These are phyloP conservation scores for Magnaporthiopsis rhizophila DNA, from an alignment of 2,329 filamentous ascomycete species.

Conservation along the genomic window DNA sequence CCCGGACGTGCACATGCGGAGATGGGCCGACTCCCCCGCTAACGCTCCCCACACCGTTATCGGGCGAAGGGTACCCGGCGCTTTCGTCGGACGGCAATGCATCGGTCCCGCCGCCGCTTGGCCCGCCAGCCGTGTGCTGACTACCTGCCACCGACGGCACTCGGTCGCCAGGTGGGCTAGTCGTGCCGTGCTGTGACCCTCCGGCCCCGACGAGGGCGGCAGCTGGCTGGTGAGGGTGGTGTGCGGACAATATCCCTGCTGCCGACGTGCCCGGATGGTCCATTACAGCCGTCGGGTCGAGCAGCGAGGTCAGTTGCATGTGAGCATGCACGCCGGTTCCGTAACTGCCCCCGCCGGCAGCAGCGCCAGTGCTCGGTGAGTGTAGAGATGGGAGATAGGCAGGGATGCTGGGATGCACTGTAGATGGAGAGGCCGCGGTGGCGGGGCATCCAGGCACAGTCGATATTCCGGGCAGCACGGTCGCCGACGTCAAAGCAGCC, in stretches of 20 bases:
- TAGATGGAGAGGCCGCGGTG: background rate
- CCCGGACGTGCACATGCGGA: background rate
- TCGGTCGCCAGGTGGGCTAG: constrained; percentile 6
- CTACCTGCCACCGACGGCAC: background rate
- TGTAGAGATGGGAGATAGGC: constrained; percentile 3
- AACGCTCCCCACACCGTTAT: constrained; percentile 9
- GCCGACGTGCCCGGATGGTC: background rate
- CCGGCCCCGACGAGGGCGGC: constrained; percentile 1
- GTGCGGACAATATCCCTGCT: background rate
- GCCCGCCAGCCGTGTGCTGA: constrained; percentile 5
- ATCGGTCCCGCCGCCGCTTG: constrained; percentile 8
- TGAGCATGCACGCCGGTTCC: constrained; percentile 8
- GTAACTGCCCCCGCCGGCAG: background rate
- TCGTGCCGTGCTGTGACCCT: constrained; percentile 5
- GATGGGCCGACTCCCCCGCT: constrained; percentile 4
- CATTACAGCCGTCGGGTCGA: constrained; percentile 11
- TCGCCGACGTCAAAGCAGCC: background rate
- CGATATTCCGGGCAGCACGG: constrained; percentile 1
- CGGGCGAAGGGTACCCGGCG: constrained; percentile 21
- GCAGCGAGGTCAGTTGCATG: constrained; percentile 14
- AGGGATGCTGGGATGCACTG: constrained; percentile 2
- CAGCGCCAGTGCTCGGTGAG: constrained; percentile 7
- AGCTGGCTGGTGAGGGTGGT: constrained; percentile 2
- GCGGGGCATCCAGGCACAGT: background rate
- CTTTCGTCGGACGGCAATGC: constrained; percentile 21